Percentiles rank a stretch among this genome's conserved stretches.
Conservation (phyloP, 345 rosid genomes). For the Geranium rotundifolium region DNA sequence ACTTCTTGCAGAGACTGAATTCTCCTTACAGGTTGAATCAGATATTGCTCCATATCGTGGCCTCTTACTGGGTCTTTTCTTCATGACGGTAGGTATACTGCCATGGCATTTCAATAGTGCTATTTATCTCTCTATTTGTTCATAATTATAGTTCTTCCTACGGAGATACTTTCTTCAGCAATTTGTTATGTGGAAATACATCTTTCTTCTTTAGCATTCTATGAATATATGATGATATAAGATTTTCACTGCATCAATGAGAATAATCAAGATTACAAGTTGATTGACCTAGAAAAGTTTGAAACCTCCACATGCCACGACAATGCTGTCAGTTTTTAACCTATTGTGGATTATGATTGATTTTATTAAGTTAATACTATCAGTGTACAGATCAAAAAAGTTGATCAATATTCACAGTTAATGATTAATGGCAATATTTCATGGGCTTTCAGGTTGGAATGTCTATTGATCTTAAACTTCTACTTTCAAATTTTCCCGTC, state of each 20-base stretch:
- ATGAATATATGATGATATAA: neutral
- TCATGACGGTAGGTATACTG: slow-evolving; percentile 76
- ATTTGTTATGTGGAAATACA: neutral
- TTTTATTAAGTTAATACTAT: slow-evolving; percentile 9
- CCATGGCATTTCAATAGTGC: slow-evolving; percentile 1
- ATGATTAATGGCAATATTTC: slow-evolving; percentile 9
- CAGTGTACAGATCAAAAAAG: slow-evolving; percentile 10
- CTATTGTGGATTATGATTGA: slow-evolving; percentile 3
- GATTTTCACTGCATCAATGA: neutral
- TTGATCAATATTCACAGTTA: neutral
- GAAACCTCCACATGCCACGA: too few species aligned
- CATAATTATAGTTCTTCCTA: neutral
- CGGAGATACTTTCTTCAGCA: neutral
- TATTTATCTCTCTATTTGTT: neutral
- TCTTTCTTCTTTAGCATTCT: too few species aligned
- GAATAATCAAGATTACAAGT: neutral
- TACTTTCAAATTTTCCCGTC: slow-evolving; percentile 73
- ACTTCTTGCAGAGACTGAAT: slow-evolving; percentile 99
- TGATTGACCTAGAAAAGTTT: slow-evolving; percentile 2
- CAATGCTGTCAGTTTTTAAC: too few species aligned
- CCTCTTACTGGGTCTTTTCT: slow-evolving; percentile 93
- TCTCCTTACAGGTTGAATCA: slow-evolving; percentile 97
- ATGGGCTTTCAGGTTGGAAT: slow-evolving; percentile 82
- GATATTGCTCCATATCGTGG: slow-evolving; percentile 99
- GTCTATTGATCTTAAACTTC: slow-evolving; percentile 98